These are phyloP conservation scores for Chrysoporthe austroafricana DNA, from an alignment of 2,329 filamentous ascomycete species.

Conservation along the genomic window DNA sequence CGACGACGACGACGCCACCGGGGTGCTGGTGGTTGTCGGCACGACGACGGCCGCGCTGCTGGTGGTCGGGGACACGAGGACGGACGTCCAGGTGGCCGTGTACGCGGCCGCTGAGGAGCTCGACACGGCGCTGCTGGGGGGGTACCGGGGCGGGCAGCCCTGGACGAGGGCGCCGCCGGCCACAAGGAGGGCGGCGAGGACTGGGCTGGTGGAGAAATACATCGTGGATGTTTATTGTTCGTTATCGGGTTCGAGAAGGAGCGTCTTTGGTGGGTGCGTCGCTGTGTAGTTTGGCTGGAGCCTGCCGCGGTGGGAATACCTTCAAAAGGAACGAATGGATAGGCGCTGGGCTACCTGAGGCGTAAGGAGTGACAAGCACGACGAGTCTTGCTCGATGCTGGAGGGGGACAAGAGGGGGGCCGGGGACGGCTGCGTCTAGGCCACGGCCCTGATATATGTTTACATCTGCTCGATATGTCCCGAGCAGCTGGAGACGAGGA, in stretches of 20 bases:
- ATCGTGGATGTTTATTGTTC: slow-evolving; percentile 4
- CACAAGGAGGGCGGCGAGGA: slow-evolving; percentile 26
- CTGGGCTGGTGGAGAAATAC: slow-evolving; percentile 25
- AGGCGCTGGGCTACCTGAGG: slow-evolving; percentile 18
- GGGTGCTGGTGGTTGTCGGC: background rate
- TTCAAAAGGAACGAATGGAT: slow-evolving; percentile 19
- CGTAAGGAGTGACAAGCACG: slow-evolving; percentile 23
- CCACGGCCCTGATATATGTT: background rate
- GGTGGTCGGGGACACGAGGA: background rate
- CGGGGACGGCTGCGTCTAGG: background rate
- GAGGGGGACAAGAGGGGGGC: background rate
- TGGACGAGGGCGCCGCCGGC: slow-evolving; percentile 17
- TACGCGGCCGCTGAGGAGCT: slow-evolving; percentile 3
- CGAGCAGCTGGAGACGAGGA: background rate
- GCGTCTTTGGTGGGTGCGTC: slow-evolving; percentile 4
- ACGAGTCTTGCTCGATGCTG: slow-evolving; percentile 22
- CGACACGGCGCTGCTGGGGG: background rate
- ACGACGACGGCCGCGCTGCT: background rate
- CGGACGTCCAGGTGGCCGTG: slow-evolving; percentile 1
- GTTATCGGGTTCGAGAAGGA: background rate
- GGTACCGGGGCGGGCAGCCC: slow-evolving; percentile 10
- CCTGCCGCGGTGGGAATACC: slow-evolving; percentile 19
- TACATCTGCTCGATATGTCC: background rate
- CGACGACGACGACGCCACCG: slow-evolving; percentile 2
- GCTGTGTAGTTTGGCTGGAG: slow-evolving; percentile 13